Conservation (phyloP, 2,329 filamentous ascomycete genomes). For the Verticillium klebahnii region DNA sequence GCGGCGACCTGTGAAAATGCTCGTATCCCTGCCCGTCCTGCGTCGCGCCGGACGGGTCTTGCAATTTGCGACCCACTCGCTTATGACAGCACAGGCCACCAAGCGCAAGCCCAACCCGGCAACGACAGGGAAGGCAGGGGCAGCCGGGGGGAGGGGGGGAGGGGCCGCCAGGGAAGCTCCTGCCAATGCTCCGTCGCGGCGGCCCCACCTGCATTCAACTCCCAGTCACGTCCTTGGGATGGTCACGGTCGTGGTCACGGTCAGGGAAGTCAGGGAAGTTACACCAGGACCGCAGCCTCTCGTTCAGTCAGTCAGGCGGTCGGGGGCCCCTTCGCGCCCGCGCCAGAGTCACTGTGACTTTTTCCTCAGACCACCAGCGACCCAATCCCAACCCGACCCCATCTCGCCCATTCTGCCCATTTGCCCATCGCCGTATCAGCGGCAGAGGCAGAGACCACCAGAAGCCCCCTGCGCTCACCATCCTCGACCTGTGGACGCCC, state of each 20-base stretch:
- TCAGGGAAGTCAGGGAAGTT: neutral
- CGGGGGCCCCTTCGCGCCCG: neutral
- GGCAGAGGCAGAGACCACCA: neutral
- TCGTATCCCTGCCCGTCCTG: constrained; percentile 3
- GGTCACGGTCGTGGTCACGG: neutral
- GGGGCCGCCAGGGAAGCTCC: constrained; percentile 11
- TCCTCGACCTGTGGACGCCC: neutral
- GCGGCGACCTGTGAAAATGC: neutral
- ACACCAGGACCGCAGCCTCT: neutral
- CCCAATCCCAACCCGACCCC: neutral
- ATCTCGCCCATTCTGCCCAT: neutral
- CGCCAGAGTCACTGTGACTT: neutral
- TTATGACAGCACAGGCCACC: constrained; percentile 14
- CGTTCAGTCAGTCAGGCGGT: neutral
- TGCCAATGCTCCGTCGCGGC: neutral
- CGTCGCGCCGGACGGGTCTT: neutral
- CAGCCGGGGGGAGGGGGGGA: neutral
- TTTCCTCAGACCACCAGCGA: neutral
- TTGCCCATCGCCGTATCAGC: neutral
- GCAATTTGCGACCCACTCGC: constrained; percentile 20
- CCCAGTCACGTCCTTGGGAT: neutral
- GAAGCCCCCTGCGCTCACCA: constrained; percentile 10
- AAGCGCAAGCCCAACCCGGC: constrained; percentile 4
- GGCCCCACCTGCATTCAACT: constrained; percentile 1
- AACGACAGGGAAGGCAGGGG: constrained; percentile 1